These are phyloP conservation scores for Meira nashicola DNA, from an alignment of 1,284 basidiomycete genomes.

Conservation along the genomic window DNA sequence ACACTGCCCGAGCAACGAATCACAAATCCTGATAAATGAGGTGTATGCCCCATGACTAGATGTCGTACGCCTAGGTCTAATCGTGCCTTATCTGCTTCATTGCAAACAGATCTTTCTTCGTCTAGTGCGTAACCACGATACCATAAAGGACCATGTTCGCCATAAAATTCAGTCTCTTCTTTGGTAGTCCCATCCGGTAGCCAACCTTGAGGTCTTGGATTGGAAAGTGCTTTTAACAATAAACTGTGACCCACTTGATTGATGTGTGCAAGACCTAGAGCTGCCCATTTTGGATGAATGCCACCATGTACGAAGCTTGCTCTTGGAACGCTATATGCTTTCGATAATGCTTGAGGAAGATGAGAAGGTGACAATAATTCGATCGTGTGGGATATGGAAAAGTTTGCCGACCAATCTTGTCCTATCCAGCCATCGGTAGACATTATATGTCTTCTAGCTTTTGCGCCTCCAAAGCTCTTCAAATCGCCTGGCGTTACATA, in stretches of 20 bases:
- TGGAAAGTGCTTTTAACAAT: slow-evolving; percentile 32
- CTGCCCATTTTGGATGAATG: slow-evolving; percentile 38
- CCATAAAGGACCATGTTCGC: slow-evolving; percentile 44
- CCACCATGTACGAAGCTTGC: slow-evolving; percentile 48
- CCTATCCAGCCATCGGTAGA: slow-evolving; percentile 54
- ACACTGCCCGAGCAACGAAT: slow-evolving; percentile 28
- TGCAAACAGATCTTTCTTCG: slow-evolving; percentile 21
- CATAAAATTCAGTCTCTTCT: slow-evolving; percentile 33
- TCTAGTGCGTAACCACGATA: slow-evolving; percentile 46
- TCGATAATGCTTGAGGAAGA: background rate
- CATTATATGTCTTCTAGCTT: slow-evolving; percentile 31
- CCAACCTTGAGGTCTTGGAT: slow-evolving; percentile 10
- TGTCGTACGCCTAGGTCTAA: slow-evolving; percentile 17
- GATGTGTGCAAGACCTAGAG: slow-evolving; percentile 24
- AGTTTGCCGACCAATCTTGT: slow-evolving; percentile 34
- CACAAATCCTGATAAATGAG: slow-evolving; percentile 42
- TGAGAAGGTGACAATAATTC: slow-evolving; percentile 20
- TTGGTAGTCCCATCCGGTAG: slow-evolving; percentile 24
- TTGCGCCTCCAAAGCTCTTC: slow-evolving; percentile 41
- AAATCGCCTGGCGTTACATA: slow-evolving; percentile 55
- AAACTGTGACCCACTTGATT: slow-evolving; percentile 33
- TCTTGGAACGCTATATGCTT: slow-evolving; percentile 10
- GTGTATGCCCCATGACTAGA: slow-evolving; percentile 48
- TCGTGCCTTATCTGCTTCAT: slow-evolving; percentile 17
- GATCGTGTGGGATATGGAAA: slow-evolving; percentile 34